phyloP scores from a whole-genome alignment of 768 basidiomycete genomes.

The Filobasidium floriforme region DNA sequence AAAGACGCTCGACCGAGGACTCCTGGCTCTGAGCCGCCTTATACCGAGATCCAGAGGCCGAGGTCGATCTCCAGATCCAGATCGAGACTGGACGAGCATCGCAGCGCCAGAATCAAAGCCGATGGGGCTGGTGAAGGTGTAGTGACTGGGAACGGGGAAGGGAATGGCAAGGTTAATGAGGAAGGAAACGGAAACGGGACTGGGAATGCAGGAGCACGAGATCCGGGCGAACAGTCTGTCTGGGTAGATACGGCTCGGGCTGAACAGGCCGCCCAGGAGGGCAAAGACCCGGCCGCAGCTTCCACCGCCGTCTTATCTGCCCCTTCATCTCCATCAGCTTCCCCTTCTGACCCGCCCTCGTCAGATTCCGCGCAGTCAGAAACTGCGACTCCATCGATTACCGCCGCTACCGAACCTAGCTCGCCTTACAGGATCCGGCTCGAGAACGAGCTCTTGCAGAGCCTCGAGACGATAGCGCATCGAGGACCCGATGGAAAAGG shows the following conservation, averaged over 20 bases:
- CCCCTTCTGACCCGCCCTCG: not conserved
- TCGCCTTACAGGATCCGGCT: slow-evolving; percentile 1
- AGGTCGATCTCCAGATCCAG: not conserved
- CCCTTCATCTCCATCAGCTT: too few relatives aligned
- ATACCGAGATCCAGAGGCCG: not conserved
- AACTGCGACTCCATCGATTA: too few relatives aligned
- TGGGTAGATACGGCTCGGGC: not conserved
- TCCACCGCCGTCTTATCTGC: not conserved
- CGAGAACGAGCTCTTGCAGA: slow-evolving; percentile 1
- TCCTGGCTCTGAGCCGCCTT: not conserved
- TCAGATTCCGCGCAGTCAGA: not conserved
- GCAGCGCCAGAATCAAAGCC: too few relatives aligned
- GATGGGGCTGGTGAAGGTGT: too few relatives aligned
- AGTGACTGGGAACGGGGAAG: not conserved
- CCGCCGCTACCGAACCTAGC: too few relatives aligned
- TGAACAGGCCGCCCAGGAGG: not conserved
- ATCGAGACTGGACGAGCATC: not conserved
- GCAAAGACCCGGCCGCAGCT: not conserved
- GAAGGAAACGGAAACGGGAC: not conserved
- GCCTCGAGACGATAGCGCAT: slow-evolving; percentile 23
- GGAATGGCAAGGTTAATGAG: not conserved
- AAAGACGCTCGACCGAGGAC: not conserved
- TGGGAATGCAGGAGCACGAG: not conserved
- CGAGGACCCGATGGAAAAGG: slow-evolving; percentile 31
- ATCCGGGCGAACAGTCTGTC: not conserved